Base-by-base conservation (phyloP, 805 yeast genomes). In the Millerago galiae region DNA sequence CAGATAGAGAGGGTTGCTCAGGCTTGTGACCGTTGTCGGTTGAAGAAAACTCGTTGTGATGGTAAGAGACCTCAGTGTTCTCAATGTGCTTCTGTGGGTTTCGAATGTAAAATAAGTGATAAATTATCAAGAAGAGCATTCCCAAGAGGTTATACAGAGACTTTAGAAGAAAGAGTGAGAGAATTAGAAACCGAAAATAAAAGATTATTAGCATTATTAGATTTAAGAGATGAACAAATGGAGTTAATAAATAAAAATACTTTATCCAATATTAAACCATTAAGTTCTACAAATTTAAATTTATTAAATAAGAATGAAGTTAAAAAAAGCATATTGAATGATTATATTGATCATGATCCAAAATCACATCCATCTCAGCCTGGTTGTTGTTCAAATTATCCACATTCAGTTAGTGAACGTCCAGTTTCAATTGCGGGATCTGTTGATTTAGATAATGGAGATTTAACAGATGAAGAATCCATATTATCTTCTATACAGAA, bases 121-220 rank as follows among this genome's bases (percentile, higher is more conserved):
- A 82, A 83, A 52, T 68, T 89, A n/a, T 76, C 90, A 1, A 72
- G 96, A 44, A 70, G 90, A 48, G 91, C 95, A 0, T 89, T 82
- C 55, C 96, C 96, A 0, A 72, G 95, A 58, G 96, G 96, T 0
- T 89, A 89, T 55, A 89, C 96, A 0, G 96, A 89, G 62, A 81
- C 89, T 2, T 61, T 89, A 41, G 97, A 89, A 58, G 95, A 87
- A 55, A 68, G 95, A 39, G 81, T 89, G n/a, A 69, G 96, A 38
- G 93, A 83, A 56, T 68, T 90, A 17, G 95, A 88, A 59, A 75
- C 82, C 3, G 95, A 88, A 54, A 87, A 86, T 59, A 76, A 78
- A 49, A 74, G 83, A 54, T 62, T 89, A 24, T 69, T 74, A 28
- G 83, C 85, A 9, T 57, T 83, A 37, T 55, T 85, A 33, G 83